Evolutionary conservation across 257 asterid species (phyloP), one percentile per base, ranked within the genome.

Genomic region (Nicotiana noctiflora): DNA sequence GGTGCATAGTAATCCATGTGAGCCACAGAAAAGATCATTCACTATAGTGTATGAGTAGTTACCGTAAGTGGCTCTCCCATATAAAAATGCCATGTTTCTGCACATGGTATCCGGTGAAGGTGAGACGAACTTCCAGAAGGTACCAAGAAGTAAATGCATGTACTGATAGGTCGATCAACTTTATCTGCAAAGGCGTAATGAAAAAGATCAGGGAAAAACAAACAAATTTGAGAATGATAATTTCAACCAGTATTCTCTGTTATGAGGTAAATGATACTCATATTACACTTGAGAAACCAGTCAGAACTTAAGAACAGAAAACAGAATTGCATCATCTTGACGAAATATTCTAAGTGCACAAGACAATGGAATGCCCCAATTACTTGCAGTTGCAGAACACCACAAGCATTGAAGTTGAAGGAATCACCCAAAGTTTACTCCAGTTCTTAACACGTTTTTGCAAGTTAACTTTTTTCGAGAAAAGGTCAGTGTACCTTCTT

Each of bases 61-160:
- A 95, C 98, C 89, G 92, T 89, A 21, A 93, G 44, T 65, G 98
- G 93, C 56, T 95, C 99, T 78, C 99, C 98, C 81, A 75, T 5
- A 75, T 95, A 95, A 88, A 95, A 95, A 82, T 93, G 97, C 99
- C 99, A 95, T 32, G 95, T 81, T 79, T 95, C 99, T 70, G 97
- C 93, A 34, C 92, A 90, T 4, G 99, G 99, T 67, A 95, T 93
- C 68, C 97, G 93, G 85, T 92, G 98, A 82, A 95, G 93, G 74
- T 83, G 94, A 82, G 99, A 95, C 60, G 88, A 82, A 66, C 89
- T 86, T 63, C 97, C 97, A 53, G 98, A 90, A 81, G 98, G 96
- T 84, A 95, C 44, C 89, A 95, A 82, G 93, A 95, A 95, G 94
- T 95, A 95, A 79, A 95, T 95, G 91, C 85, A 77, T 21, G 99